A percentile compares a stretch with the other conserved stretches of the same genome.
Conservation (phyloP, 2,329 filamentous ascomycete genomes). For the Thelonectria rubi region DNA sequence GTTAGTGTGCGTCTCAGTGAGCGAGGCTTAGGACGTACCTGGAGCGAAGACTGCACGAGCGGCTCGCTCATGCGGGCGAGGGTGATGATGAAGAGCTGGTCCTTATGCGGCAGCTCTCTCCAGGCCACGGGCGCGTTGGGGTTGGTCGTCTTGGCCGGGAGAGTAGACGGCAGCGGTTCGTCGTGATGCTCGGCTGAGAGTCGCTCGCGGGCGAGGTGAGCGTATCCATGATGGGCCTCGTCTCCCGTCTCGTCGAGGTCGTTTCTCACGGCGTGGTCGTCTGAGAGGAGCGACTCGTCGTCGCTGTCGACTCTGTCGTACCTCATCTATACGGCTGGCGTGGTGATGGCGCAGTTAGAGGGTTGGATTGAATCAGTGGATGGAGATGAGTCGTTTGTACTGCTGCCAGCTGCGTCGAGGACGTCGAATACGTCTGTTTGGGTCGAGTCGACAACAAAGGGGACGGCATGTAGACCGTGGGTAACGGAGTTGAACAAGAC, state of each 20-base stretch:
- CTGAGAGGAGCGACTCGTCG: constrained; percentile 27
- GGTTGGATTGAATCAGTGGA: not conserved
- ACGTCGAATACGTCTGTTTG: not conserved
- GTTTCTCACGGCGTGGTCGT: constrained; percentile 10
- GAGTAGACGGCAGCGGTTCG: constrained; percentile 14
- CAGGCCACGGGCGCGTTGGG: constrained; percentile 54
- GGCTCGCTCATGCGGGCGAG: constrained; percentile 84
- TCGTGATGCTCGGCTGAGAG: constrained; percentile 14
- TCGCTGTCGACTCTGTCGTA: constrained; percentile 27
- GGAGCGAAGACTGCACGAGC: constrained; percentile 78
- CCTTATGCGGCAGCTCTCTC: constrained; percentile 77
- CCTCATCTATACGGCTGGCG: constrained; percentile 37
- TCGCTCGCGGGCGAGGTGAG: not conserved
- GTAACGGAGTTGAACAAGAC: too few species aligned
- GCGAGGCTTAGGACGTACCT: constrained; percentile 44
- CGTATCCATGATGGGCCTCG: not conserved
- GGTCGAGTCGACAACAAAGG: too few species aligned
- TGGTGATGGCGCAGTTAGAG: not conserved
- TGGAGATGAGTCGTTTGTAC: too few species aligned
- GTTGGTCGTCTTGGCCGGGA: constrained; percentile 9
- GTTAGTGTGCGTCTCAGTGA: too few species aligned
- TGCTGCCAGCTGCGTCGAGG: not conserved
- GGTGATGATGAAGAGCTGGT: constrained; percentile 80
- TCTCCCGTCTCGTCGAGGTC: constrained; percentile 3
- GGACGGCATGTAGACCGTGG: too few species aligned